Percentiles rank a stretch among this genome's conserved stretches.
These are phyloP conservation scores for Paracoccidioides brasiliensis DNA, from an alignment of 2,329 filamentous ascomycete species.

Conservation along the genomic window DNA sequence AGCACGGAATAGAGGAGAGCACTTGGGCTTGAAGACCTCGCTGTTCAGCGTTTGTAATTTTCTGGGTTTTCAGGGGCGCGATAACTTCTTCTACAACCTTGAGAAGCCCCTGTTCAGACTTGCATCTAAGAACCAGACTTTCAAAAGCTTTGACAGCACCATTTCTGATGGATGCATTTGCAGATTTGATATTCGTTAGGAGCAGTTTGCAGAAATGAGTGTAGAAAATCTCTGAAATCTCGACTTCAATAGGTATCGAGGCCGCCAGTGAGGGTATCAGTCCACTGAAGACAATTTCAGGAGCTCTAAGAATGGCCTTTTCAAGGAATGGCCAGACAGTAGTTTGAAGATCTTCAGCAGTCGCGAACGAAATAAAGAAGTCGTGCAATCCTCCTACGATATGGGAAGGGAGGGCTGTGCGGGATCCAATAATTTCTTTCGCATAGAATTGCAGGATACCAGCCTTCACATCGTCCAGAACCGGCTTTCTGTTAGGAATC, in stretches of 20 bases:
- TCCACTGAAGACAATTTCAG: constrained; percentile 75
- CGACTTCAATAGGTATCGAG: constrained; percentile 55
- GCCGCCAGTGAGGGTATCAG: constrained; percentile 60
- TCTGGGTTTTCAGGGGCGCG: constrained; percentile 65
- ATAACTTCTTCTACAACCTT: constrained; percentile 68
- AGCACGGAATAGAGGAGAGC: constrained; percentile 52
- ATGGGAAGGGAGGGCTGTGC: constrained; percentile 55
- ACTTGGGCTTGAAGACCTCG: constrained; percentile 72
- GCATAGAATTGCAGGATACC: constrained; percentile 71
- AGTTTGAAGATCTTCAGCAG: constrained; percentile 58
- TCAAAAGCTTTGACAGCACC: constrained; percentile 65
- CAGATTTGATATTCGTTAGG: constrained; percentile 82
- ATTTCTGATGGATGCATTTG: constrained; percentile 61
- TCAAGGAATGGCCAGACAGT: constrained; percentile 72
- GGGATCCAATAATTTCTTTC: constrained; percentile 73
- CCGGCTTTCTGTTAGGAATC: constrained; percentile 47
- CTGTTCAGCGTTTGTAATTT: constrained; percentile 74
- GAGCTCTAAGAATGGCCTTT: constrained; percentile 75
- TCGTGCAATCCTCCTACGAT: constrained; percentile 61
- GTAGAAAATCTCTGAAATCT: constrained; percentile 62
- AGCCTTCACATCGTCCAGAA: constrained; percentile 53
- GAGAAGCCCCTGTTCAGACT: constrained; percentile 44
- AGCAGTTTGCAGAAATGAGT: constrained; percentile 71
- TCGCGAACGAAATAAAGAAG: constrained; percentile 68
- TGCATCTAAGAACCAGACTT: constrained; percentile 51